Percentiles rank a stretch among this genome's conserved stretches.
Conservation (phyloP, 169 alveolate species). For the Plasmodium fragile region DNA sequence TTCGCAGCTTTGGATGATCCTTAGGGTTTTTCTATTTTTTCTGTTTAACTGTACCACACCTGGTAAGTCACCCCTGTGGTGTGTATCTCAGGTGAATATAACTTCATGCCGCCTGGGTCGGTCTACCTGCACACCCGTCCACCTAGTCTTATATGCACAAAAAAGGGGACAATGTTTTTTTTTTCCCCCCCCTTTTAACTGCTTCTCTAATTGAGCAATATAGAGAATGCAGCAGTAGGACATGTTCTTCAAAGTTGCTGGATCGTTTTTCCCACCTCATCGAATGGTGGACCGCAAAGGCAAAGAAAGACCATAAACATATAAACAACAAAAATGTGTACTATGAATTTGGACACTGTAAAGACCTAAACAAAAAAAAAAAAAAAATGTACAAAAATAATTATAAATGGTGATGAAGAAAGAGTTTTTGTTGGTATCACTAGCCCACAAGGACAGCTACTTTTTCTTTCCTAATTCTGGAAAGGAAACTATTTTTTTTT, state of each 20-base stretch:
- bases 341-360: background rate
- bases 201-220: background rate
- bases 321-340: background rate
- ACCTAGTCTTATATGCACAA: background rate
- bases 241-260: background rate
- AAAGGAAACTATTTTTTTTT: background rate
- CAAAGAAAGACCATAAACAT: background rate
- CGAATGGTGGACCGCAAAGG: background rate
- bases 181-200: background rate
- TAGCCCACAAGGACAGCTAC: background rate
- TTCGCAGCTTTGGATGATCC: background rate
- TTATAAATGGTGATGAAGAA: background rate
- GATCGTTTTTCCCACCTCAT: background rate
- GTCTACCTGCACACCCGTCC: background rate
- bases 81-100: background rate
- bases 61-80: background rate
- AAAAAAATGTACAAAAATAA: background rate
- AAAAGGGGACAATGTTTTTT: background rate
- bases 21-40: background rate
- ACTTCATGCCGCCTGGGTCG: background rate
- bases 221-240: background rate
- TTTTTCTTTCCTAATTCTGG: background rate
- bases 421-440: background rate
- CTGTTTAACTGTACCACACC: background rate
- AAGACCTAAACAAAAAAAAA: background rate